phyloP scores from a whole-genome alignment of 352 stramenopile genomes.

The Globisporangium iwayamae region DNA sequence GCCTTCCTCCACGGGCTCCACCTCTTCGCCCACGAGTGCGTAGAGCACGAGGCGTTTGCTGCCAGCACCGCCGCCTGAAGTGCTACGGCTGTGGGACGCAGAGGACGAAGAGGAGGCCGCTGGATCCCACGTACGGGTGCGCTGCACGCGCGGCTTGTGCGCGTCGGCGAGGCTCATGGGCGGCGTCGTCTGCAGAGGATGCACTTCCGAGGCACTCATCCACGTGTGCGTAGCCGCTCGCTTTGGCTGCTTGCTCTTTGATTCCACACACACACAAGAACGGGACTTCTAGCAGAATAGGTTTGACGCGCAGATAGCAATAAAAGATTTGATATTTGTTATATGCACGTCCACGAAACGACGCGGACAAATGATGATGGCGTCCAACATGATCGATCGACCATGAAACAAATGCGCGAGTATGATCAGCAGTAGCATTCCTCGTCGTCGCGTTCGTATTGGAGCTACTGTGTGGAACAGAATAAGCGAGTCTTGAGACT shows the following conservation, averaged over 20 bases:
- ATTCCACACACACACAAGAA: neutral
- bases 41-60: slow-evolving; percentile 50
- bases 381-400: neutral
- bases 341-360: slow-evolving; percentile 5
- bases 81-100: slow-evolving; percentile 4
- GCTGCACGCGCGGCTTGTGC: slow-evolving; percentile 19
- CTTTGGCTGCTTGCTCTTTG: neutral
- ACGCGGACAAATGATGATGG: neutral
- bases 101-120: slow-evolving; percentile 8
- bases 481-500: neutral
- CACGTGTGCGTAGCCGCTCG: neutral
- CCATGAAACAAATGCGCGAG: neutral
- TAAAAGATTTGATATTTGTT: neutral
- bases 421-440: neutral
- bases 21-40: slow-evolving; percentile 57
- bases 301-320: slow-evolving; percentile 12
- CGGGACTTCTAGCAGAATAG: neutral
- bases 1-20: slow-evolving; percentile 45
- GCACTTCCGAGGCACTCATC: slow-evolving; percentile 26
- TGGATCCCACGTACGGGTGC: slow-evolving; percentile 19
- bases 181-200: slow-evolving; percentile 15
- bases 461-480: neutral
- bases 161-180: slow-evolving; percentile 19
- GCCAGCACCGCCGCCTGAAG: slow-evolving; percentile 5
- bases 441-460: no score